phyloP scores from a whole-genome alignment of 2,329 filamentous ascomycete genomes.

The Fusarium sp. region DNA sequence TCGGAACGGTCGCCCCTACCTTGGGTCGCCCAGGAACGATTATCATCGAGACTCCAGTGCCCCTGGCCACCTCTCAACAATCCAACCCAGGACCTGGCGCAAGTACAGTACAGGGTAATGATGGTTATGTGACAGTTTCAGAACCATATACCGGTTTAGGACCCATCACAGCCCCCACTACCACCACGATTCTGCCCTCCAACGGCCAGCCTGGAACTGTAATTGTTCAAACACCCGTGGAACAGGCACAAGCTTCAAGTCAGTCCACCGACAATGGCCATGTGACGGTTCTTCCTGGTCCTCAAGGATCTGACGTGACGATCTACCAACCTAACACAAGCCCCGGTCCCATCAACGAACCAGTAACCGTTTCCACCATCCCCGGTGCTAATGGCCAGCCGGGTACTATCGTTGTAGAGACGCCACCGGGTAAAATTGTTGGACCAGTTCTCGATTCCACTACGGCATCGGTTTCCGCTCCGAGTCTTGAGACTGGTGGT shows the following conservation, averaged over 20 bases:
- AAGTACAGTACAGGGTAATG: conserved; percentile 10
- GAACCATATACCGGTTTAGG: conserved; percentile 13
- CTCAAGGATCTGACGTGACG: conserved; percentile 11
- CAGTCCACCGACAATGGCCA: not conserved
- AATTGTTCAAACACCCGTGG: conserved; percentile 17
- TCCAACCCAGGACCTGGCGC: not conserved
- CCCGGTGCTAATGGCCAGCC: not conserved
- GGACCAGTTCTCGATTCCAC: not conserved
- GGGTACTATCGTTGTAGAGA: conserved; percentile 24
- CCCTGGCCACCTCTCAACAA: not conserved
- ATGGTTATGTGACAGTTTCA: conserved; percentile 24
- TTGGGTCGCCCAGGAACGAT: conserved; percentile 24
- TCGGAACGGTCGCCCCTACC: conserved; percentile 22
- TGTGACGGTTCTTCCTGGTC: conserved; percentile 10
- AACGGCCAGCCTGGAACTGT: conserved; percentile 20
- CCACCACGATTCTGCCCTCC: conserved; percentile 9
- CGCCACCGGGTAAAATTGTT: not conserved
- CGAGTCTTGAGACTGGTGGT: conserved; percentile 5
- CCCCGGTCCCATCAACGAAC: conserved; percentile 1
- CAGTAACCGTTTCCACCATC: conserved; percentile 14
- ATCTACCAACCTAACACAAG: conserved; percentile 12
- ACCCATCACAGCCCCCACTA: conserved; percentile 19
- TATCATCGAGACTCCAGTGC: conserved; percentile 28
- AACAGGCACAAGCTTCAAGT: not conserved
- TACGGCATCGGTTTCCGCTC: not conserved